These are phyloP conservation scores for Simmondsia chinensis DNA, from an alignment of 148 eudicot species.

Conservation along the genomic window DNA sequence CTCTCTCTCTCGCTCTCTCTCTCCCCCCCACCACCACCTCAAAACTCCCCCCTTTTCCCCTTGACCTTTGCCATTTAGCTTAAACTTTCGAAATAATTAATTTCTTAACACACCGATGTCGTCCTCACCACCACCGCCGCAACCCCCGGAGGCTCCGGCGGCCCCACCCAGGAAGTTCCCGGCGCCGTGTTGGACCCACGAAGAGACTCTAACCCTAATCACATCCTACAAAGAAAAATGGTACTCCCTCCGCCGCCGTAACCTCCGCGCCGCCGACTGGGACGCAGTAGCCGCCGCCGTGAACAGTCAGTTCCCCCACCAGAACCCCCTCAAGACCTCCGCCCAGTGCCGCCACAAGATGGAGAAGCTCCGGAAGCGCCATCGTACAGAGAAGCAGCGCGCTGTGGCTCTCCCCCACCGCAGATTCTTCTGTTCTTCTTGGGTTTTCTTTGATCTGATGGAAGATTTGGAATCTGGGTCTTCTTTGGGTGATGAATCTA, in stretches of 20 bases:
- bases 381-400: conserved; percentile 41
- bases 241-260: conserved; percentile 64
- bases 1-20: conserved; percentile 8
- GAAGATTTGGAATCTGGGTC: conserved; percentile 64
- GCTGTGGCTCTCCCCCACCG: too few relatives aligned
- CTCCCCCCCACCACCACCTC: too few relatives aligned
- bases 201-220: conserved; percentile 64
- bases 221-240: conserved; percentile 63
- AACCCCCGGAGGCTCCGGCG: too few relatives aligned
- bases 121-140: too few relatives aligned
- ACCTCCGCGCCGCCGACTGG: conserved; percentile 63
- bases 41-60: too few relatives aligned
- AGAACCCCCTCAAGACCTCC: conserved; percentile 48
- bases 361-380: conserved; percentile 74
- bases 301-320: conserved; percentile 47
- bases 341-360: conserved; percentile 85
- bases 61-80: too few relatives aligned
- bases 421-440: conserved; percentile 22
- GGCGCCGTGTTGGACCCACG: conserved; percentile 54
- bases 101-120: too few relatives aligned
- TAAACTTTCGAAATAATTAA: too few relatives aligned
- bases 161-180: conserved; percentile 28
- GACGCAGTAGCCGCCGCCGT: conserved; percentile 61
- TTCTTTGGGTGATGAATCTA: too few relatives aligned
- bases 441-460: conserved; percentile 64